Conservation (phyloP, 495 filamentous ascomycete genomes). For the Xylaria telfairii region DNA sequence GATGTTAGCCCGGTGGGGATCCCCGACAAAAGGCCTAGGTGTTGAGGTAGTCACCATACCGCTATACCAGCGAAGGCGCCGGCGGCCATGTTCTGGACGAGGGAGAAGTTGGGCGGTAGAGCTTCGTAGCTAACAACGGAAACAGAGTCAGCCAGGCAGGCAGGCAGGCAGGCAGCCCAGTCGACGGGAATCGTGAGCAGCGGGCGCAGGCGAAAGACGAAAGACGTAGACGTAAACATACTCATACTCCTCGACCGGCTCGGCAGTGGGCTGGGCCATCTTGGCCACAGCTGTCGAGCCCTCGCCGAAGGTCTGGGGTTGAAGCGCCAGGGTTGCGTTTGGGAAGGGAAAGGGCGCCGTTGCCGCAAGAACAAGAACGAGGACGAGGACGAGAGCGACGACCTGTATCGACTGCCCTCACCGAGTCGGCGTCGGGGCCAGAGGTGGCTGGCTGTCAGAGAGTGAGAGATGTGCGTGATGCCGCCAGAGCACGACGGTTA, state of each 20-base stretch:
- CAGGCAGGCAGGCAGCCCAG: neutral
- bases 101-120: slow-evolving; percentile 65
- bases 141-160: slow-evolving; percentile 30
- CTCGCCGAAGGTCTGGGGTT: slow-evolving; percentile 56
- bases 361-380: slow-evolving; percentile 7
- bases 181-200: neutral
- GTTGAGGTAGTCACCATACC: slow-evolving; percentile 54
- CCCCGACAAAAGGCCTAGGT: slow-evolving; percentile 19
- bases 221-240: too few relatives aligned
- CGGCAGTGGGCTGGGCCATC: slow-evolving; percentile 65
- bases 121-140: slow-evolving; percentile 57
- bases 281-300: slow-evolving; percentile 61
- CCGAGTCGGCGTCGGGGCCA: slow-evolving; percentile 1
- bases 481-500: neutral
- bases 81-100: slow-evolving; percentile 81
- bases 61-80: slow-evolving; percentile 98
- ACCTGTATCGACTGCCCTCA: neutral
- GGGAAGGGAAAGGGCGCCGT: slow-evolving; percentile 18
- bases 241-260: slow-evolving; percentile 64
- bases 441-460: neutral
- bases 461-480: neutral
- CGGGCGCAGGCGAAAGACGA: slow-evolving; percentile 1
- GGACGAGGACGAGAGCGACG: too few relatives aligned
- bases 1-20: slow-evolving; percentile 32
- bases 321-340: slow-evolving; percentile 61